These are phyloP conservation scores for Diversispora eburnea DNA, from an alignment of 192 early-diverging fungal species.

Conservation along the genomic window DNA sequence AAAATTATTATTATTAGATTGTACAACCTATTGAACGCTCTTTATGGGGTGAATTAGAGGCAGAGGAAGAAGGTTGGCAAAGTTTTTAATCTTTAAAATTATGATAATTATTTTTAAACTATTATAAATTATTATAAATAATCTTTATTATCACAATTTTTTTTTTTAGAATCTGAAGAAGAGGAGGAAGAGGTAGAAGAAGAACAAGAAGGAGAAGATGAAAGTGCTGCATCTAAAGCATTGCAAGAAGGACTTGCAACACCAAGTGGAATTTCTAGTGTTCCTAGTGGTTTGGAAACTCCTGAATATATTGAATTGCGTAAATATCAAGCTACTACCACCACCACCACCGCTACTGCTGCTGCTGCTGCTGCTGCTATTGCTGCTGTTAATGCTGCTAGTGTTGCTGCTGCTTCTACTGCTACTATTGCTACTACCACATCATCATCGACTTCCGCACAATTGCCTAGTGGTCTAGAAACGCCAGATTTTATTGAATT, in stretches of 20 bases:
- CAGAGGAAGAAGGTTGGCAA: constrained; percentile 59
- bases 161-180: constrained; percentile 55
- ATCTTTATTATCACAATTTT: not conserved
- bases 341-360: not conserved
- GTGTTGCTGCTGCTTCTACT: too few species aligned
- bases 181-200: constrained; percentile 68
- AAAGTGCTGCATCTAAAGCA: constrained; percentile 41
- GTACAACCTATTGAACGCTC: constrained; percentile 67
- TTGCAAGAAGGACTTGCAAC: constrained; percentile 72
- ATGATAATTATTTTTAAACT: not conserved
- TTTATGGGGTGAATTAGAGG: constrained; percentile 90
- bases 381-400: too few species aligned
- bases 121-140: not conserved
- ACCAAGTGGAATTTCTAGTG: constrained; percentile 74
- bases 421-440: not conserved
- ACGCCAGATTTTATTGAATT: constrained; percentile 85
- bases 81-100: not conserved
- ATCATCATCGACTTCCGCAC: not conserved
- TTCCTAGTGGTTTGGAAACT: constrained; percentile 74
- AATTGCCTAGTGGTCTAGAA: constrained; percentile 60
- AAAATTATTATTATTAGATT: constrained; percentile 26
- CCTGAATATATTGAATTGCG: constrained; percentile 85
- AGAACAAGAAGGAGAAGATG: constrained; percentile 57
- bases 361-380: constrained; percentile 30
- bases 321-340: constrained; percentile 55